phyloP scores from a whole-genome alignment of 2,329 filamentous ascomycete genomes.

The Neoascochyta sp. region DNA sequence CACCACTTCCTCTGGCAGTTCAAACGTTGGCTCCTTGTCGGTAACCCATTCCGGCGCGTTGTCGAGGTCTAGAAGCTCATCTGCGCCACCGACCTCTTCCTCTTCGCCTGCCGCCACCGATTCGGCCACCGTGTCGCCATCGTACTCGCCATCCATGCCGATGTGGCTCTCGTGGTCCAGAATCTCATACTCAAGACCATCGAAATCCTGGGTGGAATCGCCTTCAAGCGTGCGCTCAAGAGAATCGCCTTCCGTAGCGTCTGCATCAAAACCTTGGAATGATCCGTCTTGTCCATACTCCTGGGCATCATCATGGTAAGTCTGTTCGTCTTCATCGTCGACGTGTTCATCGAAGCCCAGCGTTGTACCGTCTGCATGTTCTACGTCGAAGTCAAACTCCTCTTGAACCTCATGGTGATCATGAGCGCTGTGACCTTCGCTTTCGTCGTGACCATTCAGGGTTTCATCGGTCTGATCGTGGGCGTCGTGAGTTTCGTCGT shows the following conservation, averaged over 20 bases:
- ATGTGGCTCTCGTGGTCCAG: constrained; percentile 13
- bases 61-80: constrained; percentile 20
- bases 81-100: constrained; percentile 9
- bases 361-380: constrained; percentile 6
- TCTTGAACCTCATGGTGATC: constrained; percentile 4
- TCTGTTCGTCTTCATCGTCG: constrained; percentile 11
- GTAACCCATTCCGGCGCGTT: constrained; percentile 16
- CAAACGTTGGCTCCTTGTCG: constrained; percentile 10
- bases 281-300: constrained; percentile 10
- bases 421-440: constrained; percentile 2
- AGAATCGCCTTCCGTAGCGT: constrained; percentile 11
- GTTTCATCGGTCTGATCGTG: too few relatives aligned
- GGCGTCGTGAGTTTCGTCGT: constrained; percentile 4
- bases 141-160: constrained; percentile 10
- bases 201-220: constrained; percentile 24
- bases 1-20: constrained; percentile 7
- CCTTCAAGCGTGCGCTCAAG: constrained; percentile 13
- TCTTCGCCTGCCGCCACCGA: constrained; percentile 9
- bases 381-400: constrained; percentile 4
- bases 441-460: constrained; percentile 6
- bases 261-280: constrained; percentile 12
- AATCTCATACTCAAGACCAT: constrained; percentile 17
- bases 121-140: constrained; percentile 6
- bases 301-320: constrained; percentile 17
- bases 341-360: constrained; percentile 9